phyloP scores from a whole-genome alignment of 2,329 filamentous ascomycete species.

The Huntiella abstrusa region DNA sequence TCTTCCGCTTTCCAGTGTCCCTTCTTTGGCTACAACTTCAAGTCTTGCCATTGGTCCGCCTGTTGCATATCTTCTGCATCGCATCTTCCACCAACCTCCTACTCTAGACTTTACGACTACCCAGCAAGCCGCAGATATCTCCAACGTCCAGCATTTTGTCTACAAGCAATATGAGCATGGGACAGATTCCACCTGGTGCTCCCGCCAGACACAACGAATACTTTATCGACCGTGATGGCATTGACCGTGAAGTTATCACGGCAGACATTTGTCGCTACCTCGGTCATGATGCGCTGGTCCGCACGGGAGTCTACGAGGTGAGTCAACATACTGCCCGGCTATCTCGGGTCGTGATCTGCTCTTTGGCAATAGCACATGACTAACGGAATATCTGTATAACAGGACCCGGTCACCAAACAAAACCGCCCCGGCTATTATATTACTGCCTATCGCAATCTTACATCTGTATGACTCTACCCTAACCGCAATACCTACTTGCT shows the following conservation, averaged over 20 bases:
- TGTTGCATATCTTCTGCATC: not conserved
- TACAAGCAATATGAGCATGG: not conserved
- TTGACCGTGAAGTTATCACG: constrained; percentile 49
- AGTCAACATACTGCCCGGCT: constrained; percentile 14
- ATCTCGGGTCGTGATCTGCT: not conserved
- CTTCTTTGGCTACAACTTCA: not conserved
- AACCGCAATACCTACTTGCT: no score
- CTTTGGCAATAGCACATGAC: not conserved
- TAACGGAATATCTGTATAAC: constrained; percentile 7
- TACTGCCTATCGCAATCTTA: constrained; percentile 61
- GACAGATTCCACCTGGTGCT: constrained; percentile 1
- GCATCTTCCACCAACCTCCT: constrained; percentile 5
- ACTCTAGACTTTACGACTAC: not conserved
- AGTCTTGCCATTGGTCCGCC: not conserved
- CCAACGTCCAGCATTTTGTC: no score
- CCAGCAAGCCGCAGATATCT: no score
- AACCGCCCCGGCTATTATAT: constrained; percentile 56
- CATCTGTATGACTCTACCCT: constrained; percentile 39
- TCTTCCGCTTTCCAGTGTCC: not conserved
- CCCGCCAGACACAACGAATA: constrained; percentile 10
- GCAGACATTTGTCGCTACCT: constrained; percentile 71
- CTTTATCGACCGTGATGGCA: constrained; percentile 9
- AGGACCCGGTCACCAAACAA: constrained; percentile 39
- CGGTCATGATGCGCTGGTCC: constrained; percentile 64
- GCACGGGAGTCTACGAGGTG: constrained; percentile 58